Conservation (phyloP, 768 basidiomycete species). For the Chalciporus sphaerocephalus region DNA sequence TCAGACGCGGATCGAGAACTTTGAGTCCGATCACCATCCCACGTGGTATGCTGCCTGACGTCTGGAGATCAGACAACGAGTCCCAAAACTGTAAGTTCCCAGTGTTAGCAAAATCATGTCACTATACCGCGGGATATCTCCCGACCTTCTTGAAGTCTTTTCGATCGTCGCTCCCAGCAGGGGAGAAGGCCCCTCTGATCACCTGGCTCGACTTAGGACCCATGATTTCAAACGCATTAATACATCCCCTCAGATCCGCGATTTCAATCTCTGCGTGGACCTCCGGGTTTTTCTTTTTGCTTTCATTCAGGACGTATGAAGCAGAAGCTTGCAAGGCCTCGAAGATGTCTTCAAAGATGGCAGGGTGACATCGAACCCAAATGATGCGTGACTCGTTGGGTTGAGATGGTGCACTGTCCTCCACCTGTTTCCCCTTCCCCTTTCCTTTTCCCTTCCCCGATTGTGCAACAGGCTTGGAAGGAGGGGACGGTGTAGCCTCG, state of each 20-base stretch:
- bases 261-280: constrained; percentile 50
- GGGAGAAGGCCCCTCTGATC: constrained; percentile 57
- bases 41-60: constrained; percentile 62
- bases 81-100: constrained; percentile 45
- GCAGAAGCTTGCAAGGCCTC: constrained; percentile 47
- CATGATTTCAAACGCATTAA: constrained; percentile 85
- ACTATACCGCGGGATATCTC: neutral
- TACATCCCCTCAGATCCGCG: constrained; percentile 61
- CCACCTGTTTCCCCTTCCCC: constrained; percentile 33
- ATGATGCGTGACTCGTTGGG: constrained; percentile 38
- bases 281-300: constrained; percentile 22
- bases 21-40: constrained; percentile 76
- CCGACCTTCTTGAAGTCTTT: constrained; percentile 58
- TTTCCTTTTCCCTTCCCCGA: constrained; percentile 14
- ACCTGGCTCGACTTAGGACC: constrained; percentile 82
- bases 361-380: constrained; percentile 82
- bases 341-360: constrained; percentile 56
- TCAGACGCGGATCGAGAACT: constrained; percentile 83
- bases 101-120: constrained; percentile 1
- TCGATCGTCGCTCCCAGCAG: constrained; percentile 44
- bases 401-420: constrained; percentile 6
- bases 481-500: neutral
- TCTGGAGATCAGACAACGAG: constrained; percentile 54
- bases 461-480: neutral
- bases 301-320: constrained; percentile 44